Conservation (phyloP, 2,329 filamentous ascomycete species). For the Colletotrichum horii region DNA sequence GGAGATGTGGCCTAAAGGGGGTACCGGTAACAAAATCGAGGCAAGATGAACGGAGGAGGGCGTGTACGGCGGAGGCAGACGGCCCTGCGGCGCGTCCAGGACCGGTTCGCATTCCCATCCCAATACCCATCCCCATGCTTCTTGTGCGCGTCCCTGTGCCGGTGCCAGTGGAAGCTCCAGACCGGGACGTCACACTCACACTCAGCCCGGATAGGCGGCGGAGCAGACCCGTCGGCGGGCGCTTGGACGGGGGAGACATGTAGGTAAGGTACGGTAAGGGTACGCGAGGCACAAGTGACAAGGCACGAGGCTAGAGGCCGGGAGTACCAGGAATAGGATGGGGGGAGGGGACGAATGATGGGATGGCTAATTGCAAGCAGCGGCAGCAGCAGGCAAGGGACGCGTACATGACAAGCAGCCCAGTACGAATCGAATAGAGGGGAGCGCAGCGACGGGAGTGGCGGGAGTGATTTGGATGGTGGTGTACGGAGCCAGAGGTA, state of each 20-base stretch:
- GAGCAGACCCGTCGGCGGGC: constrained; percentile 29
- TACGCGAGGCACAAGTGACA: not conserved
- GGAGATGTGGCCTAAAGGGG: constrained; percentile 34
- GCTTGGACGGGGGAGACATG: constrained; percentile 35
- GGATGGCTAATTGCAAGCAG: constrained; percentile 20
- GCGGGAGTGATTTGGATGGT: not conserved
- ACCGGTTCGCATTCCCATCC: not conserved
- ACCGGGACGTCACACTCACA: constrained; percentile 20
- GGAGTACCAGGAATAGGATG: not conserved
- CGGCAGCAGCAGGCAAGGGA: not conserved
- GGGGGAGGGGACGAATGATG: constrained; percentile 11
- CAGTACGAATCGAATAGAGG: not conserved
- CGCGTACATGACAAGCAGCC: constrained; percentile 14
- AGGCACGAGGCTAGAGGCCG: not conserved
- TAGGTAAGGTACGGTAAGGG: not conserved
- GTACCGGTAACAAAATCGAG: constrained; percentile 12
- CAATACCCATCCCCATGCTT: not conserved
- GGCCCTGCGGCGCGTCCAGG: not conserved
- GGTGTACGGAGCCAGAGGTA: not conserved
- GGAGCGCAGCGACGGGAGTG: not conserved
- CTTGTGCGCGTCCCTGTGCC: not conserved
- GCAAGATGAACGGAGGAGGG: constrained; percentile 19
- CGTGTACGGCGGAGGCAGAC: constrained; percentile 30
- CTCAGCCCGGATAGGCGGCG: constrained; percentile 17
- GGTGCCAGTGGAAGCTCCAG: constrained; percentile 6